phyloP scores from a whole-genome alignment of 192 early-diverging fungal genomes.

The Backusella psychrophila region DNA sequence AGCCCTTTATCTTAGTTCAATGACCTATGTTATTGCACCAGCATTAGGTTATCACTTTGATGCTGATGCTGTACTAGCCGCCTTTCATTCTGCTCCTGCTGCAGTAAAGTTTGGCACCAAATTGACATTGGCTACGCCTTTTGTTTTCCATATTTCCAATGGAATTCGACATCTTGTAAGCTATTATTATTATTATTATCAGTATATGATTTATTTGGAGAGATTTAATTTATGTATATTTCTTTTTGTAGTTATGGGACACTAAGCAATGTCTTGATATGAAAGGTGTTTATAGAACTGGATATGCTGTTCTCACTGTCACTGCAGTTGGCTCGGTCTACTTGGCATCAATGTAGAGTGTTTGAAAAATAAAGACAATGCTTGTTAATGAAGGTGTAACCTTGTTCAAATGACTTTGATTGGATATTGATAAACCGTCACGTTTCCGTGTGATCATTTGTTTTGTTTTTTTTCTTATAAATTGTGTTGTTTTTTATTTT shows the following conservation, averaged over 20 bases:
- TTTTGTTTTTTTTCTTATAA: not conserved
- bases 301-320: conserved; percentile 67
- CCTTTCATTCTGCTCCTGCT: conserved; percentile 65
- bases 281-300: conserved; percentile 78
- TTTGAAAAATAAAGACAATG: not conserved
- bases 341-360: conserved; percentile 29
- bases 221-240: not conserved
- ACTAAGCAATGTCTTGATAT: conserved; percentile 63
- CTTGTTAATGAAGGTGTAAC: too few relatives aligned
- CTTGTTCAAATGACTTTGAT: not conserved
- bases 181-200: not conserved
- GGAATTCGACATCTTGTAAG: conserved; percentile 86
- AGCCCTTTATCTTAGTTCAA: conserved; percentile 65
- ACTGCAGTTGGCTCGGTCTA: conserved; percentile 29
- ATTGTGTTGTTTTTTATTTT: not conserved
- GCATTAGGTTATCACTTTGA: conserved; percentile 59
- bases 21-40: conserved; percentile 67
- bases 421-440: not conserved
- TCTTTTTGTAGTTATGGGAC: conserved; percentile 71
- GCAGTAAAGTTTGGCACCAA: conserved; percentile 69
- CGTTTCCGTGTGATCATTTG: not conserved
- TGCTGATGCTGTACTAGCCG: conserved; percentile 61
- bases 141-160: conserved; percentile 83
- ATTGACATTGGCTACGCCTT: conserved; percentile 63
- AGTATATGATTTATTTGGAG: not conserved